Base-by-base conservation (phyloP, 108 stramenopile species). In the Cafeteria roenbergensis region DNA sequence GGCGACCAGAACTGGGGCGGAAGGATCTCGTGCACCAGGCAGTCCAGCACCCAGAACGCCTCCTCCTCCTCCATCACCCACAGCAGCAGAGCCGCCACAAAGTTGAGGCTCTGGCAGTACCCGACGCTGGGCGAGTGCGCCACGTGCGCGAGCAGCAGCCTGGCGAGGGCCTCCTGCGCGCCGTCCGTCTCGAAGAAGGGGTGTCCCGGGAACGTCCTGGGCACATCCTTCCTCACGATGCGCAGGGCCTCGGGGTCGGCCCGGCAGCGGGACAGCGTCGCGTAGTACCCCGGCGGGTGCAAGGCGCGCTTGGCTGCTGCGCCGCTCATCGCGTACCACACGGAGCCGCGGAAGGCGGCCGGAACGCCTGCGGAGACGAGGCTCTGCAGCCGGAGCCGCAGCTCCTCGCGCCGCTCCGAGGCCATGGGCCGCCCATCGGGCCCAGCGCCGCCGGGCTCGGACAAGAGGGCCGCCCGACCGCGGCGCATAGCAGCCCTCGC, bases 31-130 rank as follows among this genome's bases (percentile, higher is more conserved):
- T 78, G 68, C 0, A 74, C 65, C 1, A 78, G 60, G 33, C 38
- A 50, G 17, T 60, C 63, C 25, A 78, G 38, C 2, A 71, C 30
- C 76, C 76, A 78, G 51, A 78, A 78, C 24, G 73, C 69, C n/a
- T 70, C 33, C 17, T 78, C 72, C 34, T 73, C 72, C 29, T 72
- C 68, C 73, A 71, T 59, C 33, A 65, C 29, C 12, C 70, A 31
- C 50, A 78, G 52, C 4, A 73, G 37, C 29, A 71, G 27, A n/a
- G 64, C 76, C 4, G 72, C 72, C 17, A 78, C 51, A 26, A 78
- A 73, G 51, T 78, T 78, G 51, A 78, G 34, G 32, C 60, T 53
- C 25, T 78, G 76, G 33, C 71, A 73, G 72, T 78, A 78, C 2
- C 73, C 76, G 21, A 78, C 51, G 29, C 34, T 68, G 9, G 54